Evolutionary conservation across 1,284 basidiomycete genomes (phyloP), one percentile per base, ranked within the genome.

Genomic region (Ustilago hordei): DNA sequence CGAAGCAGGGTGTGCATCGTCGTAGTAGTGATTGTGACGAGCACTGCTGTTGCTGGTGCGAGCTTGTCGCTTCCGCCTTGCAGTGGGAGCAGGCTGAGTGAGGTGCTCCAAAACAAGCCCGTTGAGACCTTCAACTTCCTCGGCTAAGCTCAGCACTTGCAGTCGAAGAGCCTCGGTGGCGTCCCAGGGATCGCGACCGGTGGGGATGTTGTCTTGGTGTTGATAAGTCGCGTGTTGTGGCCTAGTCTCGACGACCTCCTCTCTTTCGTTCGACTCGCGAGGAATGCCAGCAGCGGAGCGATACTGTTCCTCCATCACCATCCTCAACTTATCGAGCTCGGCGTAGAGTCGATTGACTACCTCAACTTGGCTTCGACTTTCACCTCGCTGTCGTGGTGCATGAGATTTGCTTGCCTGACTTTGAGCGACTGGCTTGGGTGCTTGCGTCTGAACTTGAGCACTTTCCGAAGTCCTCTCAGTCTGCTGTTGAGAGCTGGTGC

Each of bases 301-400:
- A 41, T 70, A 72, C 48, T 73, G 74, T 34, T 79, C 67, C 56
- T 76, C 79, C 74, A 79, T 74, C 3, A 58, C 65, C 17, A 8
- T 64, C 7, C 63, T 55, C 38, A 81, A 34, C 34, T 75, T 47
- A 48, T 71, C 67, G 7, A 81, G 68, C 41, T 81, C 79, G 17
- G 52, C 54, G 57, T 74, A 77, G 34, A 81, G 76, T 12, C 73
- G 55, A 32, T 73, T 71, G 38, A 75, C 66, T 6, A 67, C 68
- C 36, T 77, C 75, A 31, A 71, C 65, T 19, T 76, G 74, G 23
- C 66, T 75, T 34, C 47, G 57, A 23, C 35, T 23, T 32, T 50
- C n/a, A 11, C 57, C 59, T 32, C 64, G 62, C 48, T 65, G 63
- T 28, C 23, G 23, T 13, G 45, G n/a, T 7, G 45, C 8, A 17